Conservation (phyloP, 768 basidiomycete species). For the Trametes cinnabarina region DNA sequence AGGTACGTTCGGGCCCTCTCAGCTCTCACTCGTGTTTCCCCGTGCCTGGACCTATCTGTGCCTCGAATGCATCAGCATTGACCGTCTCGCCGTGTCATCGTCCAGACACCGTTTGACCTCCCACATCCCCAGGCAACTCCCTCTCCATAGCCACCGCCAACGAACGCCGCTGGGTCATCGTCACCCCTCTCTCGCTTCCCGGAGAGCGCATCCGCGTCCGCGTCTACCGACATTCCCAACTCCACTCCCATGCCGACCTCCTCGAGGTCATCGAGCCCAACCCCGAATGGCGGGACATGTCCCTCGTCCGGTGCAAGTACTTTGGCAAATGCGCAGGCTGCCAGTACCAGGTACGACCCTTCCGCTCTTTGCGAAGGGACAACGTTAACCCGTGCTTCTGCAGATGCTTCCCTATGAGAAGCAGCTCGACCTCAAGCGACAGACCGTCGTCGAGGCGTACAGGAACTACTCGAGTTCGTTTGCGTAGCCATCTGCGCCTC, state of each 20-base stretch:
- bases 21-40: neutral
- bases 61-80: neutral
- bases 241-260: conserved; percentile 77
- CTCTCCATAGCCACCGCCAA: conserved; percentile 52
- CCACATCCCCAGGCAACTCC: conserved; percentile 53
- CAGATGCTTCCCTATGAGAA: conserved; percentile 86
- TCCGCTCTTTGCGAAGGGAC: too few relatives aligned
- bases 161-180: conserved; percentile 70
- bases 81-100: neutral
- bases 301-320: conserved; percentile 73
- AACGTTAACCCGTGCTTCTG: neutral
- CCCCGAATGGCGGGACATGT: conserved; percentile 59
- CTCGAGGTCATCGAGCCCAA: conserved; percentile 66
- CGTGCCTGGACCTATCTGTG: neutral
- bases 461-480: conserved; percentile 63
- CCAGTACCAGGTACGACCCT: conserved; percentile 78
- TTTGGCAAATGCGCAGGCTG: conserved; percentile 91
- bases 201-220: conserved; percentile 74
- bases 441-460: conserved; percentile 84
- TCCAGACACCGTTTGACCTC: neutral
- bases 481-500: neutral
- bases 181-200: conserved; percentile 82
- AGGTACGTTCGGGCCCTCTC: conserved; percentile 39
- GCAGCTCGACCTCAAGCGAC: conserved; percentile 84
- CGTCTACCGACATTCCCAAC: conserved; percentile 66